Evolutionary conservation across 805 yeast genomes (phyloP).

Genomic region (Pichia membranifaciens): DNA sequence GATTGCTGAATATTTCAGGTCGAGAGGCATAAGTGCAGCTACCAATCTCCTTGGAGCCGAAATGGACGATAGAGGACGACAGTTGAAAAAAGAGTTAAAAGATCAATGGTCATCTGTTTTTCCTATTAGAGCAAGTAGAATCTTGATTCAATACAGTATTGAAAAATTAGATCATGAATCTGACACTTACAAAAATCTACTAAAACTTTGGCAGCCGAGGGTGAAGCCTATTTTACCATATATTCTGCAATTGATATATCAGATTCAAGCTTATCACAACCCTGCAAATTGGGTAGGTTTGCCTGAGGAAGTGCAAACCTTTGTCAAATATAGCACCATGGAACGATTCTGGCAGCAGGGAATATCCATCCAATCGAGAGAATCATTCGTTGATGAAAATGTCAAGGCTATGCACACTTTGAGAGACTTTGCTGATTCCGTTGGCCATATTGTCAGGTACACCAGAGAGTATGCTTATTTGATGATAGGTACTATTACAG

Average conservation of each 20-base stretch:
- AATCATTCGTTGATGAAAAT: conserved; percentile 88
- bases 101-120: conserved; percentile 92
- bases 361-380: conserved; percentile 87
- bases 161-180: conserved; percentile 81
- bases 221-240: conserved; percentile 89
- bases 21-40: conserved; percentile 69
- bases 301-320: conserved; percentile 85
- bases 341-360: conserved; percentile 99
- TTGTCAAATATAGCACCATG: conserved; percentile 81
- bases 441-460: conserved; percentile 91
- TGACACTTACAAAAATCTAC: conserved; percentile 61
- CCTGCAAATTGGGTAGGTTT: conserved; percentile 86
- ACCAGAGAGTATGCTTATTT: conserved; percentile 93
- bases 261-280: conserved; percentile 90
- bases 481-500: conserved; percentile 83
- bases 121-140: conserved; percentile 93
- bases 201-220: conserved; percentile 87
- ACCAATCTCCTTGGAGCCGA: conserved; percentile 70
- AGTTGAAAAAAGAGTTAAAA: conserved; percentile 68
- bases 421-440: conserved; percentile 95
- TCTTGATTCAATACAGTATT: conserved; percentile 90
- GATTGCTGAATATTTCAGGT: conserved; percentile 85
- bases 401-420: conserved; percentile 90
- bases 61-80: conserved; percentile 86
- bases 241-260: conserved; percentile 77